Evolutionary conservation across 257 asterid genomes (phyloP), one percentile per base, ranked within the genome.

Genomic region (Lithospermum erythrorhizon): DNA sequence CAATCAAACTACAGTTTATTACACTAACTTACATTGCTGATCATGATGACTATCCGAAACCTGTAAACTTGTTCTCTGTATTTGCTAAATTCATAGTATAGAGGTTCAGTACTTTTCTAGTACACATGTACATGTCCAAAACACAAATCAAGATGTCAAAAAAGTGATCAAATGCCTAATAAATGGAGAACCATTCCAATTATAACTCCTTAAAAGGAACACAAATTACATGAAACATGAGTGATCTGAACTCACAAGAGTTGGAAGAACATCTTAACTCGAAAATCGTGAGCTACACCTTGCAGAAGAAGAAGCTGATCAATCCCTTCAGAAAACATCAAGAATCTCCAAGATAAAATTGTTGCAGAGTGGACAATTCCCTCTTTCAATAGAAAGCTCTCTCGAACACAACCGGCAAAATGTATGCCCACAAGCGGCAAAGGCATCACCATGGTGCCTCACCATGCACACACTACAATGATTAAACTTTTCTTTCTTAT

Each of bases 321-420:
- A 9, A 1, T 5, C 23, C 52, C 58, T 68, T 80, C 72, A 93
- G 68, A 89, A 93, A 32, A 93, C 77, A 64, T 86, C 97, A 53
- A 93, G 95, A 74, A 93, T 85, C 75, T 93, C 96, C 71, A 89
- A 53, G 23, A 93, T 82, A 59, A 80, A 82, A 64, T 82, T 82
- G 66, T 93, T 86, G 83, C 99, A 89, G 53, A 93, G 96, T 15
- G 96, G 97, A 70, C 99, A 93, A 37, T 80, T 84, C 17, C 90
- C 95, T 21, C 88, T 80, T 52, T 89, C 87, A 27, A 81, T 87
- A 81, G 85, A 78, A 61, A 93, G 82, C 79, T 93, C 97, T 64
- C 95, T 65, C 0, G 95, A 86, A 52, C 95, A 89, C 32, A 84
- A 65, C 76, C 95, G 62, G 76, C 97, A 87, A 58, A 80, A 87